Conservation (phyloP, 805 yeast species). For the Millerozyma acaciae region DNA sequence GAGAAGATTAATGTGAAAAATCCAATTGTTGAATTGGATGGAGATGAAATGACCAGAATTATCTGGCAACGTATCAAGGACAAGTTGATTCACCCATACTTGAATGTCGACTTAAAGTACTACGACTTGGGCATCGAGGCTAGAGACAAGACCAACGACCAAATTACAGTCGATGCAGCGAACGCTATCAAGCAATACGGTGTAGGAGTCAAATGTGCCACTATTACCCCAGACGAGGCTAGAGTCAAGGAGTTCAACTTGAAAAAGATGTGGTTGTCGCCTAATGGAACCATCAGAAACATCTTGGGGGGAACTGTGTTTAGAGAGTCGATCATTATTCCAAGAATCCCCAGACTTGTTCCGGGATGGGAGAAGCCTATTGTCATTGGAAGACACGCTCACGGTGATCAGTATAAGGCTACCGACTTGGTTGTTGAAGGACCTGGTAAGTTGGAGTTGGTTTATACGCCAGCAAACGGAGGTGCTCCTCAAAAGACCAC, state of each 20-base stretch:
- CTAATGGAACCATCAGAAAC: slow-evolving; percentile 81
- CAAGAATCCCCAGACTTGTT: slow-evolving; percentile 70
- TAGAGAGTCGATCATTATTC: slow-evolving; percentile 79
- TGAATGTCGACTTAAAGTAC: slow-evolving; percentile 71
- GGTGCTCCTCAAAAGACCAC: slow-evolving; percentile 43
- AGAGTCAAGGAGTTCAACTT: slow-evolving; percentile 71
- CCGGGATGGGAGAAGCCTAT: slow-evolving; percentile 82
- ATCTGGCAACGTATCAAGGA: slow-evolving; percentile 75
- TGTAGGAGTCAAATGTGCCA: slow-evolving; percentile 82
- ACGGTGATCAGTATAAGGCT: slow-evolving; percentile 82
- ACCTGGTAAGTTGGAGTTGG: slow-evolving; percentile 64
- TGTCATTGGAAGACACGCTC: slow-evolving; percentile 82
- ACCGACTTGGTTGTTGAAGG: slow-evolving; percentile 66
- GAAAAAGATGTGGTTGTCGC: slow-evolving; percentile 82
- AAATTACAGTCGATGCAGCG: slow-evolving; percentile 75
- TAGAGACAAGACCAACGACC: slow-evolving; percentile 69
- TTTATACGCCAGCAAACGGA: slow-evolving; percentile 61
- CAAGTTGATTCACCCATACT: slow-evolving; percentile 61
- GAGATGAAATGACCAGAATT: slow-evolving; percentile 85
- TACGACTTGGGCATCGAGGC: slow-evolving; percentile 68
- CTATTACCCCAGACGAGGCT: slow-evolving; percentile 80
- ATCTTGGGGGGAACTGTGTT: slow-evolving; percentile 80
- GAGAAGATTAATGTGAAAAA: slow-evolving; percentile 63
- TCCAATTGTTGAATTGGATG: slow-evolving; percentile 77
- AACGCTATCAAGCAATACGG: slow-evolving; percentile 70